Base-by-base conservation (phyloP, 352 stramenopile species). In the Phytophthora tubulina region DNA sequence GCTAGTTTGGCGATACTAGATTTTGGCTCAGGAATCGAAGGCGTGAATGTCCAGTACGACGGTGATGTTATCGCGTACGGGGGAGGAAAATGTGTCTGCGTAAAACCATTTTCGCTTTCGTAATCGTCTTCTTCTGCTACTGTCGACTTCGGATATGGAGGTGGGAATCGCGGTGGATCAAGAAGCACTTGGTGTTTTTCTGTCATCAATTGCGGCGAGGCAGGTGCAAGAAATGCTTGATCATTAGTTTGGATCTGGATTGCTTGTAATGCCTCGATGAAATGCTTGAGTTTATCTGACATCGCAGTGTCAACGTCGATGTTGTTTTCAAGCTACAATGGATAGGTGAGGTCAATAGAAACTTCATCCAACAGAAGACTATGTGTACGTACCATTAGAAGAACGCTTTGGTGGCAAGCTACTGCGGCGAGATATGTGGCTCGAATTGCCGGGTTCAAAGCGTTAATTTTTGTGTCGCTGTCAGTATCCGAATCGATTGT, bases 321-420 rank as follows among this genome's bases (percentile, higher is more conserved):
- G 21, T 66, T 60, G 50, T 77, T 78, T 11, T 68, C 60, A 46
- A 80, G 55, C 80, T 86, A 54, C 21, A 27, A 27, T 27, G 21
- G 21, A 27, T 27, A 27, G 21, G 21, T 27, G 21, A 27, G 21
- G 21, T 27, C 21, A 27, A 27, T 27, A 27, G 21, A 27, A 27
- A 27, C 21, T 27, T 27, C 21, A 27, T 27, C 21, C 21, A 27
- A 9, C 3, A 41, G 17, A 44, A 31, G 41, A 30, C n/a, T 9
- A 9, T 60, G 36, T 41, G 14, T 46, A 70, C 61, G 30, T 66
- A 83, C 79, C 77, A 86, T 76, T 27, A 75, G 14, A 4, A 59
- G 41, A 7, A 88, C 64, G 9, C 73, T 85, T 31, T 82, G 64
- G 6, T 85, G 65, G 35, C 82, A 88, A n/a, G 78, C 61, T 1